Base-by-base conservation (phyloP, 2,329 filamentous ascomycete genomes). In the Aureobasidium mangrovei region DNA sequence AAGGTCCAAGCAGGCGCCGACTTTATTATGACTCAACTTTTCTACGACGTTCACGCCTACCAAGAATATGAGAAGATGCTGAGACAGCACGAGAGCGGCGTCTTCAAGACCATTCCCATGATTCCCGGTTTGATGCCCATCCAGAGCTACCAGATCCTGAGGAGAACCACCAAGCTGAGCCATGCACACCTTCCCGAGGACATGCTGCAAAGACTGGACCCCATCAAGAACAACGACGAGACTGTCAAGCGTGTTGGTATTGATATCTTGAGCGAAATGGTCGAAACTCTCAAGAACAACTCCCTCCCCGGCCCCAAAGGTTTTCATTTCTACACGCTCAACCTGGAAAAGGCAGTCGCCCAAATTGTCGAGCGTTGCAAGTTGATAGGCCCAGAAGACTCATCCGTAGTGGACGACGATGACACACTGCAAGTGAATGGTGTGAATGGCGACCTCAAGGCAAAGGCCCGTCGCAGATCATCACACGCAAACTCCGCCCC, bases 11-110 rank as follows among this genome's bases (percentile, higher is more conserved):
- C 93, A 3, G 93, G 93, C 1, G 93, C 91, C 48, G 91, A 97
- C 71, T 98, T 98, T 66, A 86, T 98, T 70, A 95, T 98, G 88
- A 97, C 93, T 0, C 93, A 98, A 70, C 78, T 98, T 7, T 97
- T 96, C 71, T 98, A 95, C 69, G 90, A 97, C 66, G 79, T 90
- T 27, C 77, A 86, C 3, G 88, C 88, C 18, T 98, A 94, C 67
- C 79, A 84, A 54, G 75, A 75, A 33, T 97, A 94, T 65, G 91
- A 97, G 72, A 78, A 74, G 60, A 80, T 77, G 48, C 70, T 98
- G 60, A 77, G 90, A 57, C 80, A 84, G 52, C 89, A 98, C 64
- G 82, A 88, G 45, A 94, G 88, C 64, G 89, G 89, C 3, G 79
- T 80, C 2, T 96, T 98, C 73, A 88, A 87, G 71, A 82, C 80